phyloP scores from a whole-genome alignment of 2,329 filamentous ascomycete species.

The Phaeosphaeria sp. region DNA sequence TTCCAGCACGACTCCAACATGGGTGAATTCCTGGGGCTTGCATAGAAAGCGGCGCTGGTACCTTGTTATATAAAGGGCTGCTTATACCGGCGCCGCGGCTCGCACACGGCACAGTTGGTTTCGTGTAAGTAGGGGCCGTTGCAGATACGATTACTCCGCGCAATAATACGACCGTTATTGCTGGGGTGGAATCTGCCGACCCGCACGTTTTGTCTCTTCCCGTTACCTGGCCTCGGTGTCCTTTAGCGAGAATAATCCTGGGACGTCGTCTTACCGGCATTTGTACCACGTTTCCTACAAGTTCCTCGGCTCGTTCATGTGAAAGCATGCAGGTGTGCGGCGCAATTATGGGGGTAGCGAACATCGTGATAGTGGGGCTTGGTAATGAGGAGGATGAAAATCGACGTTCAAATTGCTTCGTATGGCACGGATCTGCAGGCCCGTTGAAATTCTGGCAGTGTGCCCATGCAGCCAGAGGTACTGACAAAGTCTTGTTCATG shows the following conservation, averaged over 20 bases:
- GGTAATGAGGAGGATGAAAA: background rate
- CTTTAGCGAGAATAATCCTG: constrained; percentile 21
- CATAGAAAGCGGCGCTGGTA: constrained; percentile 1
- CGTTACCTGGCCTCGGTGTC: constrained; percentile 14
- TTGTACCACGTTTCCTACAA: constrained; percentile 7
- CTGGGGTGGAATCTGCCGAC: constrained; percentile 16
- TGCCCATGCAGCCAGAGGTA: background rate
- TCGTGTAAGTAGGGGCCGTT: constrained; percentile 1
- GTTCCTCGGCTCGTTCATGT: background rate
- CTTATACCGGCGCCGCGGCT: constrained; percentile 1
- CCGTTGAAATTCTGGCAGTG: background rate
- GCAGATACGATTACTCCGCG: constrained; percentile 5
- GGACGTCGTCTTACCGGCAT: constrained; percentile 12
- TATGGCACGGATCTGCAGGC: constrained; percentile 1
- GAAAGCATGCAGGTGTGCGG: background rate
- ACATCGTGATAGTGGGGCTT: constrained; percentile 1
- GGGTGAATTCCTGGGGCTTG: constrained; percentile 6
- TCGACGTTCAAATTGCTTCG: background rate
- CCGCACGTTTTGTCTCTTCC: constrained; percentile 9
- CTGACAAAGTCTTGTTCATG: background rate
- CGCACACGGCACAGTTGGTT: constrained; percentile 1
- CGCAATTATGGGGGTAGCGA: background rate
- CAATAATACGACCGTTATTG: constrained; percentile 20
- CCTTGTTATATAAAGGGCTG: constrained; percentile 2
- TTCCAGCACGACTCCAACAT: background rate